A percentile compares a stretch with the other conserved stretches of the same genome.
Evolutionary conservation across 176 grass and related monocot species (phyloP).

Genomic region (Triticum monococcum): DNA sequence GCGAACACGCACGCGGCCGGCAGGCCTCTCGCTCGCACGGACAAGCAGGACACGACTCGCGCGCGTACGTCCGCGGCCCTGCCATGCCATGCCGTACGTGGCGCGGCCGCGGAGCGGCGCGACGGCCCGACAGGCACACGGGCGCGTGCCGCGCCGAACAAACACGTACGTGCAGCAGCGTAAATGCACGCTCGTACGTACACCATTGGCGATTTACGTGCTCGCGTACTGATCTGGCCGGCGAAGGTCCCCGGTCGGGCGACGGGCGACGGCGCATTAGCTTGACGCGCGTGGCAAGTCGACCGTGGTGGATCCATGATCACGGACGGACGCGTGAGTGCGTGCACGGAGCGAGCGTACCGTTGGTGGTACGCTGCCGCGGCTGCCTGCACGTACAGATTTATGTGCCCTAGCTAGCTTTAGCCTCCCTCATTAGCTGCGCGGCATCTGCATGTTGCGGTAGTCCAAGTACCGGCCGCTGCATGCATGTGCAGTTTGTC

Average conservation of each 20-base stretch:
- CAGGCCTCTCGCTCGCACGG: no score
- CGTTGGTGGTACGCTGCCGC: background rate
- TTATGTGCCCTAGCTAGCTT: background rate
- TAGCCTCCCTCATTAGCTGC: background rate
- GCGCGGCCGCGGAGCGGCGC: no score
- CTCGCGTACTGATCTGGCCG: background rate
- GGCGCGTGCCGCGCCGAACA: background rate
- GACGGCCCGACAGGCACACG: background rate
- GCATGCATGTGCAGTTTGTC: constrained; percentile 9
- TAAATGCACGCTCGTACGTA: background rate
- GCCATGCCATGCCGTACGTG: no score
- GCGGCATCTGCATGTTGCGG: background rate
- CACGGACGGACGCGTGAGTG: background rate
- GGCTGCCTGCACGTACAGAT: background rate
- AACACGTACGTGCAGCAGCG: background rate
- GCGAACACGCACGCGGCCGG: no score
- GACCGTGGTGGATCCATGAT: background rate
- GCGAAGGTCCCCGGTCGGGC: no score
- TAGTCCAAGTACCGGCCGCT: background rate
- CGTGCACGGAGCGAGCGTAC: background rate
- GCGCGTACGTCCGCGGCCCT: no score
- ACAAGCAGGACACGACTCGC: no score
- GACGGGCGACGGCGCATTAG: background rate
- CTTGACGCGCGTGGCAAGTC: background rate
- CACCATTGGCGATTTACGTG: background rate